Percentiles rank a stretch among this genome's conserved stretches.
Conservation (phyloP, 495 filamentous ascomycete genomes). For the Aspergillus incahuasiensis region DNA sequence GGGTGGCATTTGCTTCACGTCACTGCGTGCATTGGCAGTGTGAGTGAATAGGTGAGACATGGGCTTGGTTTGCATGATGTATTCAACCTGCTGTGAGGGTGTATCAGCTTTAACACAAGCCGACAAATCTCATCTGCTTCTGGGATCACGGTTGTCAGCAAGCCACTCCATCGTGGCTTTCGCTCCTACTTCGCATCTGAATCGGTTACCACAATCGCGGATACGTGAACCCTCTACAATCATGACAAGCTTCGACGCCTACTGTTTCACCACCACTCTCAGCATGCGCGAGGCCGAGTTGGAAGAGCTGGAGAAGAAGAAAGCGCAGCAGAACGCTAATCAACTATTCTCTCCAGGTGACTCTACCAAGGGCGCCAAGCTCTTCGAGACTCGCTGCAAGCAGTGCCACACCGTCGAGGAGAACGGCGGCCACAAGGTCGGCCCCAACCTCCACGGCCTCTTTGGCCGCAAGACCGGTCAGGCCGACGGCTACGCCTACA, state of each 20-base stretch:
- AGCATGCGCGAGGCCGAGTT: conserved; percentile 29
- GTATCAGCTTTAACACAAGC: neutral
- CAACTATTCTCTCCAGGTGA: conserved; percentile 59
- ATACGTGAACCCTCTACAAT: neutral
- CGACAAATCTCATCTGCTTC: neutral
- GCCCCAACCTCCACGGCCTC: conserved; percentile 93
- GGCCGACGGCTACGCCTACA: conserved; percentile 92
- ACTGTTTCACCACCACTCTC: conserved; percentile 22
- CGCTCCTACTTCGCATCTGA: neutral
- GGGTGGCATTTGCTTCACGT: neutral
- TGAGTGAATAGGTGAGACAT: neutral
- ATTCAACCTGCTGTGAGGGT: neutral
- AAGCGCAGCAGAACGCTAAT: conserved; percentile 28
- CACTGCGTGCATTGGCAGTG: neutral
- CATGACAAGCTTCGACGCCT: conserved; percentile 32
- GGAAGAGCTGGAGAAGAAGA: conserved; percentile 16
- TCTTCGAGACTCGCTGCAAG: conserved; percentile 99
- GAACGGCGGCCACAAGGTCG: conserved; percentile 92
- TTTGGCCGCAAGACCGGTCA: conserved; percentile 93
- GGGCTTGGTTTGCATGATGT: neutral
- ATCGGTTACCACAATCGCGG: neutral
- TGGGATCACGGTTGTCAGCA: no score
- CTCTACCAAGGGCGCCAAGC: conserved; percentile 92
- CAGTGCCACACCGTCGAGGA: conserved; percentile 95
- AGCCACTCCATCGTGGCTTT: neutral